Evolutionary conservation across 129 eudicot genomes (phyloP).

Genomic region (Flaveria robusta): DNA sequence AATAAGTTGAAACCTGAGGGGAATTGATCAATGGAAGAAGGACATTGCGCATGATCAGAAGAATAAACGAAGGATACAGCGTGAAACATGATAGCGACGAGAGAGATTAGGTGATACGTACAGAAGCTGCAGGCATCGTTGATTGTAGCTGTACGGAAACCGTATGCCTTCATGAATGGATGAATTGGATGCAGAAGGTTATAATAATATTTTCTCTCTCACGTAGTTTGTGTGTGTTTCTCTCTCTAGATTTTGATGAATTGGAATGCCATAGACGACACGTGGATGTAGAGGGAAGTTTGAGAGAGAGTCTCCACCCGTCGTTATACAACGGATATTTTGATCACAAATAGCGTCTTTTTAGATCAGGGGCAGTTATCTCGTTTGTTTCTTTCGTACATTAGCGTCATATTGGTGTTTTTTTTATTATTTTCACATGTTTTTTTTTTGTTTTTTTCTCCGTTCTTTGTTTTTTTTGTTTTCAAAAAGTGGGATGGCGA

Average conservation of each 20-base stretch:
- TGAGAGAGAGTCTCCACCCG: too few relatives aligned
- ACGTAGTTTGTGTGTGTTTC: constrained; percentile 1
- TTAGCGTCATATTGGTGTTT: too few relatives aligned
- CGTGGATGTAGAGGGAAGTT: constrained; percentile 16
- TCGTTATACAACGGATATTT: too few relatives aligned
- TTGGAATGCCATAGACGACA: constrained; percentile 15
- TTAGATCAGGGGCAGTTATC: too few relatives aligned
- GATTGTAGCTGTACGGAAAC: constrained; percentile 7
- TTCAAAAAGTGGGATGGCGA: too few relatives aligned
- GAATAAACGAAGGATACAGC: constrained; percentile 32
- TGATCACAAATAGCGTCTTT: too few relatives aligned
- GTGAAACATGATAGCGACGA: constrained; percentile 54
- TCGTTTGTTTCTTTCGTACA: too few relatives aligned
- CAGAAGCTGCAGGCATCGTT: neutral
- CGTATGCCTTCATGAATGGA: constrained; percentile 17
- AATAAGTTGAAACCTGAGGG: constrained; percentile 19
- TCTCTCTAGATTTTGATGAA: constrained; percentile 19
- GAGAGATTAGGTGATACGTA: constrained; percentile 11
- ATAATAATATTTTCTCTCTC: neutral
- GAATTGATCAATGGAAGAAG: constrained; percentile 38
- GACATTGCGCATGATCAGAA: constrained; percentile 30
- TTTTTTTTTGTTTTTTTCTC: too few relatives aligned
- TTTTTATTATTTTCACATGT: too few relatives aligned
- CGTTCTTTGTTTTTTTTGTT: too few relatives aligned
- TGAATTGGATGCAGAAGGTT: neutral